Evolutionary conservation across 129 eudicot genomes (phyloP).

Genomic region (Gnaphalium uliginosum): DNA sequence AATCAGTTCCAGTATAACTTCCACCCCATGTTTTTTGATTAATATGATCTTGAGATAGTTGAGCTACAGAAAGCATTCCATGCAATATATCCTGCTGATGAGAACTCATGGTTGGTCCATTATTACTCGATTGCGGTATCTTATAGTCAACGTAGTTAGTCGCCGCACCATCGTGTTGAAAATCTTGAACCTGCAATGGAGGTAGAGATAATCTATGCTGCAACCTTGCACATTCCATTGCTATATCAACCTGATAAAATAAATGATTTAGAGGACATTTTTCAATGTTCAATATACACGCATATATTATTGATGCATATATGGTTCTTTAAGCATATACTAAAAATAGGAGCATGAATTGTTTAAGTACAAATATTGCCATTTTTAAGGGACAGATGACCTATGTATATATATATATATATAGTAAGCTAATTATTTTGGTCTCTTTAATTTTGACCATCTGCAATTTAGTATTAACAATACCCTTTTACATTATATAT

Average conservation of each 20-base stretch:
- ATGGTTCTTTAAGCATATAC: too few relatives aligned
- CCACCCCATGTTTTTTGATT: slow-evolving; percentile 67
- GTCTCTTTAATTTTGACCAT: too few relatives aligned
- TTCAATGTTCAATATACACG: slow-evolving; percentile 8
- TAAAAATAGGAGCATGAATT: too few relatives aligned
- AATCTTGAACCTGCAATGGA: slow-evolving; percentile 80
- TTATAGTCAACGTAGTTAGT: slow-evolving; percentile 28
- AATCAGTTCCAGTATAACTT: slow-evolving; percentile 34
- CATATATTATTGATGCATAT: too few relatives aligned
- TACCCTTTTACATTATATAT: too few relatives aligned
- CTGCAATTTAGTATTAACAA: too few relatives aligned
- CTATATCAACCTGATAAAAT: slow-evolving; percentile 69
- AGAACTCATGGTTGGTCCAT: slow-evolving; percentile 29
- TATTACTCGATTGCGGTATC: slow-evolving; percentile 41
- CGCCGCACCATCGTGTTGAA: slow-evolving; percentile 26
- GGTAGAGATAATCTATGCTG: slow-evolving; percentile 73
- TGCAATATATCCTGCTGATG: slow-evolving; percentile 51
- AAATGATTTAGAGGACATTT: neutral
- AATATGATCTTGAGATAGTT: slow-evolving; percentile 62
- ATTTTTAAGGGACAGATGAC: neutral
- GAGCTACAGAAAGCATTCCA: slow-evolving; percentile 74
- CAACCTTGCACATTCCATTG: slow-evolving; percentile 91
- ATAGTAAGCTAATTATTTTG: too few relatives aligned
- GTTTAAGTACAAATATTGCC: neutral
- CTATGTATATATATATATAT: too few relatives aligned